phyloP scores from a whole-genome alignment of 2,329 filamentous ascomycete genomes.

The Aureobasidium lini region DNA sequence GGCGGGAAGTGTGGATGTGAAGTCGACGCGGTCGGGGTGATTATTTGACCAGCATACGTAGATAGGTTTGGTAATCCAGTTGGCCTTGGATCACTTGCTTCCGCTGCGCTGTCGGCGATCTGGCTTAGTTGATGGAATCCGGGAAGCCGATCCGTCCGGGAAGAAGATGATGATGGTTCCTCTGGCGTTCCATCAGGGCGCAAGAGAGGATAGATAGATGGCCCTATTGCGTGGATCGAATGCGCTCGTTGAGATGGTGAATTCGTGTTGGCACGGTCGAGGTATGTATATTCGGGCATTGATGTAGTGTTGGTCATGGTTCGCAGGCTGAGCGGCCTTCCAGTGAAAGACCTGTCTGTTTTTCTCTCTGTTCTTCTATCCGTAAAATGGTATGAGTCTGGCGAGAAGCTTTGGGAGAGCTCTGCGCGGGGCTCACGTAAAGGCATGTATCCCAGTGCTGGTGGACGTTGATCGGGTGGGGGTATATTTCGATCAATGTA shows the following conservation, averaged over 20 bases:
- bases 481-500: background rate
- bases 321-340: background rate
- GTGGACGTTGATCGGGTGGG: background rate
- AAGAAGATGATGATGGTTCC: slow-evolving; percentile 18
- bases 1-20: slow-evolving; percentile 21
- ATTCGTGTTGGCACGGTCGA: background rate
- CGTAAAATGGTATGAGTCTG: background rate
- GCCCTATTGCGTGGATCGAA: background rate
- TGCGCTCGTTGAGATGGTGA: background rate
- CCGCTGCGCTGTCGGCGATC: slow-evolving; percentile 23
- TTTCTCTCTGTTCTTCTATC: background rate
- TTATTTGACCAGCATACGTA: slow-evolving; percentile 19
- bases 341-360: background rate
- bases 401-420: background rate
- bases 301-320: slow-evolving; percentile 4
- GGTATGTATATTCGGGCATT: background rate
- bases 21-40: slow-evolving; percentile 23
- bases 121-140: slow-evolving; percentile 27
- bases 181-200: background rate
- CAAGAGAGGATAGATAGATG: background rate
- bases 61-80: slow-evolving; percentile 15
- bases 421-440: background rate
- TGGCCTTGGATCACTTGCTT: slow-evolving; percentile 18
- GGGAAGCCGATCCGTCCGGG: slow-evolving; percentile 23
- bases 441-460: background rate